Evolutionary conservation across 2,329 filamentous ascomycete species (phyloP).

Genomic region (Alternaria sp.): DNA sequence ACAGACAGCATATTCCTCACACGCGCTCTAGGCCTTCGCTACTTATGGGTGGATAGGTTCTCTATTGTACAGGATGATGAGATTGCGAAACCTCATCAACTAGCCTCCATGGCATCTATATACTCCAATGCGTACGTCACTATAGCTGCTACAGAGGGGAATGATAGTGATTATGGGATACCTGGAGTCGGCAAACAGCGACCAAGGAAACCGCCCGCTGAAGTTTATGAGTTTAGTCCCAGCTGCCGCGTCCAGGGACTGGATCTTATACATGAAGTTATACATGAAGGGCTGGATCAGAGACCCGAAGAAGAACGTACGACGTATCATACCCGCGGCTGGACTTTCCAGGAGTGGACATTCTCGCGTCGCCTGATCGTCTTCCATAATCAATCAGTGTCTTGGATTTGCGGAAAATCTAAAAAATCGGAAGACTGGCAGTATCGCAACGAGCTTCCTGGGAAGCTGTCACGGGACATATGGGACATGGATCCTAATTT

Average conservation of each 20-base stretch:
- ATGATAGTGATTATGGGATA: background rate
- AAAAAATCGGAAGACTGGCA: accelerated
- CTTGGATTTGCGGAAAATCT: background rate
- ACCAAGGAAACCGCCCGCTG: background rate
- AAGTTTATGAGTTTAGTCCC: background rate
- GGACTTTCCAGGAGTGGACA: background rate
- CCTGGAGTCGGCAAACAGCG: background rate
- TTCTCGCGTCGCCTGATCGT: background rate
- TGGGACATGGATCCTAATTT: too few relatives aligned
- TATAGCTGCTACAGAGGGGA: background rate
- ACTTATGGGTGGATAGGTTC: background rate
- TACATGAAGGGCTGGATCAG: too few relatives aligned
- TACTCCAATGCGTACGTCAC: background rate
- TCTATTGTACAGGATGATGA: background rate
- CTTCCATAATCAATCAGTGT: background rate
- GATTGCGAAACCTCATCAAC: background rate
- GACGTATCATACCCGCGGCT: background rate
- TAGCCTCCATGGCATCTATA: background rate
- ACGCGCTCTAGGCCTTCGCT: background rate
- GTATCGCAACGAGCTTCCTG: too few relatives aligned
- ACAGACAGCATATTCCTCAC: background rate
- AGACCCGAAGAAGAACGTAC: background rate
- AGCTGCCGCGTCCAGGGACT: background rate
- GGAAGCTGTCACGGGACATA: too few relatives aligned
- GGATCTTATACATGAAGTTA: too few relatives aligned